Evolutionary conservation across 495 filamentous ascomycete species (phyloP).

Genomic region (Parachaetomium inaequale): DNA sequence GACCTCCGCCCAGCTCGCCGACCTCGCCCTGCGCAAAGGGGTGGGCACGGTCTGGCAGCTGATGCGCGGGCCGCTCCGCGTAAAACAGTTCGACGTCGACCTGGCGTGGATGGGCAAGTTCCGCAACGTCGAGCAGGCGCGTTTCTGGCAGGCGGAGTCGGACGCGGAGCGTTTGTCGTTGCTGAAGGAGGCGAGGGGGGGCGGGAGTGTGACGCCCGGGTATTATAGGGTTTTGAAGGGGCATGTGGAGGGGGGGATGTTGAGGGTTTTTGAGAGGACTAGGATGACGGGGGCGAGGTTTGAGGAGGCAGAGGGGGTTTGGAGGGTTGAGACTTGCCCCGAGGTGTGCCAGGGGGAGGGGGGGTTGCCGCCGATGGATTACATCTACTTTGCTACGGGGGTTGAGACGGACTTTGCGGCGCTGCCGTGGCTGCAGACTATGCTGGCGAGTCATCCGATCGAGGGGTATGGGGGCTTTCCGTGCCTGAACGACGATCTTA

Average conservation of each 20-base stretch:
- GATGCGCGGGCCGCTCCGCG: neutral
- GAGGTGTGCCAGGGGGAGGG: too few species aligned
- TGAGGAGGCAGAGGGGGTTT: neutral
- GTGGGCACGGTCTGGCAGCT: neutral
- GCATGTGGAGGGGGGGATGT: neutral
- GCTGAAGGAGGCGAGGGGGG: neutral
- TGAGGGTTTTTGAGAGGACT: neutral
- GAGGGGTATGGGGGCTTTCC: neutral
- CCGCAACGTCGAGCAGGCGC: neutral
- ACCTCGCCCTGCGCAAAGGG: neutral
- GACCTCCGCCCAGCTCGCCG: neutral
- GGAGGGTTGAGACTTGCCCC: neutral
- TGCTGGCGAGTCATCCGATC: neutral
- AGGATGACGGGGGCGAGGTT: neutral
- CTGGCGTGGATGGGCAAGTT: neutral
- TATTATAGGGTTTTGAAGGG: neutral
- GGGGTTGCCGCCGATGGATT: neutral
- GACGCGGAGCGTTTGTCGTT: neutral
- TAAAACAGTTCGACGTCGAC: neutral
- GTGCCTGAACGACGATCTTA: neutral
- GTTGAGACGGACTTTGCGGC: neutral
- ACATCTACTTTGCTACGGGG: neutral
- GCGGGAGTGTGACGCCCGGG: neutral
- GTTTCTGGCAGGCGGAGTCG: neutral
- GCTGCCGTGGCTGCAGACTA: neutral